Conservation (phyloP, 2,329 filamentous ascomycete species). For the Ascochyta koolunga region DNA sequence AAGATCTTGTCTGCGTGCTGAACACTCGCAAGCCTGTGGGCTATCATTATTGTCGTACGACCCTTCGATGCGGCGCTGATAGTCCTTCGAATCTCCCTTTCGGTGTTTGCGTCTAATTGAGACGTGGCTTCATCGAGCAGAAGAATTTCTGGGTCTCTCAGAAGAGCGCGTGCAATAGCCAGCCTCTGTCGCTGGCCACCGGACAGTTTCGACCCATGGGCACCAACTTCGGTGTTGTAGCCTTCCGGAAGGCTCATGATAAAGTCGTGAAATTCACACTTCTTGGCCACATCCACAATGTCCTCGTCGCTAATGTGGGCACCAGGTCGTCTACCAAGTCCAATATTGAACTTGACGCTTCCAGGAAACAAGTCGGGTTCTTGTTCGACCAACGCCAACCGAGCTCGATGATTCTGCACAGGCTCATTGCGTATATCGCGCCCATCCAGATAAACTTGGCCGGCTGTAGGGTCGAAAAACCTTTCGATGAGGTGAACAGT, state of each 20-base stretch:
- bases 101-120: constrained; percentile 54
- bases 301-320: constrained; percentile 31
- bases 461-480: constrained; percentile 52
- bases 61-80: constrained; percentile 50
- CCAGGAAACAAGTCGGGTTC: constrained; percentile 55
- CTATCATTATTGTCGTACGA: constrained; percentile 74
- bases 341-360: constrained; percentile 52
- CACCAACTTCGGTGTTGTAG: constrained; percentile 54
- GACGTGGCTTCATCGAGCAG: constrained; percentile 56
- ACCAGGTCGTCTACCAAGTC: constrained; percentile 46
- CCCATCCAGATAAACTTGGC: constrained; percentile 50
- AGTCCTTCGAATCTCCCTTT: constrained; percentile 51
- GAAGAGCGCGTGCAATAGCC: constrained; percentile 54
- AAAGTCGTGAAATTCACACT: constrained; percentile 55
- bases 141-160: constrained; percentile 54
- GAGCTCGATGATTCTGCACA: constrained; percentile 46
- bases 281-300: constrained; percentile 46
- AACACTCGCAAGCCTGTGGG: constrained; percentile 77
- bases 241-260: constrained; percentile 55
- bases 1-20: constrained; percentile 82
- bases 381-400: constrained; percentile 52
- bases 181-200: constrained; percentile 56
- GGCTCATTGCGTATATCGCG: constrained; percentile 49
- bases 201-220: constrained; percentile 51
- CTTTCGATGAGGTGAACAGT: constrained; percentile 54